Conservation (phyloP, 2,329 filamentous ascomycete species). For the Penicillium sp. region DNA sequence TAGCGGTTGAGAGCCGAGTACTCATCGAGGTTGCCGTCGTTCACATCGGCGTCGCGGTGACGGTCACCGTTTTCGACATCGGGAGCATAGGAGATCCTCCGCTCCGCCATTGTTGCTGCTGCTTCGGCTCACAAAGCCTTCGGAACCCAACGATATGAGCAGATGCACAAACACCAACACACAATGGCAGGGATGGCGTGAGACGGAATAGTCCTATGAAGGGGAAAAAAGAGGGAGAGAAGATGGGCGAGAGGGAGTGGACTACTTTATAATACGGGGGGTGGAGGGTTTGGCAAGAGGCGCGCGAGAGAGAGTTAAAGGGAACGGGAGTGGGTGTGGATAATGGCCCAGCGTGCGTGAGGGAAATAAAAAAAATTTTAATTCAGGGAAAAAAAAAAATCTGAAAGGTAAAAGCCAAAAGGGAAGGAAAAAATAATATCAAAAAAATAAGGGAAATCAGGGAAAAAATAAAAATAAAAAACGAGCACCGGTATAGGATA, state of each 20-base stretch:
- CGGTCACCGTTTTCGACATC: conserved; percentile 46
- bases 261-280: conserved; percentile 38
- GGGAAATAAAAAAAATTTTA: conserved; percentile 17
- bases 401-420: not conserved
- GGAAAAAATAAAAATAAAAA: conserved; percentile 5
- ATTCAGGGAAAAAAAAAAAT: conserved; percentile 7
- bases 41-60: conserved; percentile 32
- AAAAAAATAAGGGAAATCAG: conserved; percentile 8
- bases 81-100: conserved; percentile 48
- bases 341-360: conserved; percentile 19
- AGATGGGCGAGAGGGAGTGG: conserved; percentile 32
- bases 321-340: conserved; percentile 24
- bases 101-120: conserved; percentile 46
- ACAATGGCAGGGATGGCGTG: conserved; percentile 39
- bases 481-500: not conserved
- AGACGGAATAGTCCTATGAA: conserved; percentile 42
- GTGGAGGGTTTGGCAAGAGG: conserved; percentile 20
- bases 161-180: conserved; percentile 37
- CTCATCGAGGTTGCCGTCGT: conserved; percentile 53
- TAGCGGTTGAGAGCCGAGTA: conserved; percentile 67
- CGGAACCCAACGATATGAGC: conserved; percentile 40
- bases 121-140: conserved; percentile 43
- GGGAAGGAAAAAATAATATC: not conserved
- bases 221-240: conserved; percentile 21
- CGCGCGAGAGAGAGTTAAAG: conserved; percentile 20